phyloP scores from a whole-genome alignment of 1,139 yeast genomes.

The Yarrowia galli region DNA sequence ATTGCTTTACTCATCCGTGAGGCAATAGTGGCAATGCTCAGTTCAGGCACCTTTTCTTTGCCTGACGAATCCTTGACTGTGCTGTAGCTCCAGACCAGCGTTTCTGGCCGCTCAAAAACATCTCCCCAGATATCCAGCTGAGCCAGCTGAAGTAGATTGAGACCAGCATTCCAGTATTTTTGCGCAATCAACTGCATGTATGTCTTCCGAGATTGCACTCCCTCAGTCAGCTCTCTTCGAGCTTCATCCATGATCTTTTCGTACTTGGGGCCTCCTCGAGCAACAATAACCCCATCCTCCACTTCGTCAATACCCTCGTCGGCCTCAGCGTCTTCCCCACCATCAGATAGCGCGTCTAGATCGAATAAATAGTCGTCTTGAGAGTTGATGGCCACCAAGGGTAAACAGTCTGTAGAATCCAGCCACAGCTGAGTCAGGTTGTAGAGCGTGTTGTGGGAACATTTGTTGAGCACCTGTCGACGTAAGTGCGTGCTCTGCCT shows the following conservation, averaged over 20 bases:
- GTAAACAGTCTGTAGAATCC: slow-evolving; percentile 8
- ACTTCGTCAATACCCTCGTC: slow-evolving; percentile 30
- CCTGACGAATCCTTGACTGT: slow-evolving; percentile 57
- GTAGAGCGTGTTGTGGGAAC: slow-evolving; percentile 21
- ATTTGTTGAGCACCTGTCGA: background rate
- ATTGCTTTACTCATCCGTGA: slow-evolving; percentile 58
- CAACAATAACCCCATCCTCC: slow-evolving; percentile 35
- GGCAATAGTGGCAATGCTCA: slow-evolving; percentile 56
- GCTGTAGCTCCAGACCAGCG: slow-evolving; percentile 65
- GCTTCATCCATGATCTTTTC: slow-evolving; percentile 23
- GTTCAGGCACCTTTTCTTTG: slow-evolving; percentile 52
- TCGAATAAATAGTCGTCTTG: slow-evolving; percentile 34
- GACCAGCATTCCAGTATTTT: slow-evolving; percentile 64
- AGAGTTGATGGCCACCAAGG: slow-evolving; percentile 23
- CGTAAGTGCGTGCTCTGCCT: background rate
- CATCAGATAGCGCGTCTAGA: slow-evolving; percentile 10
- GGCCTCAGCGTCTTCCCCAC: background rate
- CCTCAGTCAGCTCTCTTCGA: background rate
- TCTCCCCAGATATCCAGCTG: slow-evolving; percentile 69
- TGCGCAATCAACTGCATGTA: slow-evolving; percentile 10
- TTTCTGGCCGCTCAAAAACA: slow-evolving; percentile 57
- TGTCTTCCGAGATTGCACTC: slow-evolving; percentile 3
- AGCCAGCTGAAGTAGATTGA: slow-evolving; percentile 72
- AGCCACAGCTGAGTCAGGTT: slow-evolving; percentile 27
- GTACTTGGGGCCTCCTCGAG: slow-evolving; percentile 24